A percentile compares a stretch with the other conserved stretches of the same genome.
Conservation (phyloP, 208 protist species). For the Trypanosoma caninum region DNA sequence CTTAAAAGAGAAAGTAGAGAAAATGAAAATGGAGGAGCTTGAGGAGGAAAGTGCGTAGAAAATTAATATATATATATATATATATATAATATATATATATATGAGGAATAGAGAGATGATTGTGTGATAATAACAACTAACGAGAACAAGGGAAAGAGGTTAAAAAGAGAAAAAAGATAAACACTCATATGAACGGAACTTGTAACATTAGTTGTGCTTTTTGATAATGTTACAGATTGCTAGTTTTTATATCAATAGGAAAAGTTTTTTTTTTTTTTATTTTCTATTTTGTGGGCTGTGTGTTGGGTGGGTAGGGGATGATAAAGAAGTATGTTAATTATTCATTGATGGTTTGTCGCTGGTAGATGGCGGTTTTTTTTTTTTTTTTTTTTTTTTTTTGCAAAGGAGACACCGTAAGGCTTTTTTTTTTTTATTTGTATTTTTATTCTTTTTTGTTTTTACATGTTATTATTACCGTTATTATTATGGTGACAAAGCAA, state of each 20-base stretch:
- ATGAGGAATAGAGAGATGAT: background rate
- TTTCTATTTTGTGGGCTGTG: background rate
- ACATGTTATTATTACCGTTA: no score
- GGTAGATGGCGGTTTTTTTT: background rate
- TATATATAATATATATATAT: constrained; percentile 12
- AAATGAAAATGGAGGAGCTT: constrained; percentile 29
- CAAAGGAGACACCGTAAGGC: background rate
- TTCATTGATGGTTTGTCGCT: no score
- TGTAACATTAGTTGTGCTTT: no score
- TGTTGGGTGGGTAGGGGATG: background rate
- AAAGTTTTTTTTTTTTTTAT: constrained; percentile 4
- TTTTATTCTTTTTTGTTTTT: background rate
- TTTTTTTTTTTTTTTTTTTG: constrained; percentile 7
- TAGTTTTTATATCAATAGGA: no score
- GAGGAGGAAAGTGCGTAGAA: constrained; percentile 16
- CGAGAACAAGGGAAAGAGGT: background rate
- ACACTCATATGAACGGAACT: no score
- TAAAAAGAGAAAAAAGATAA: no score
- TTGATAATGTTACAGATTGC: no score
- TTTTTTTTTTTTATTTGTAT: constrained; percentile 15
- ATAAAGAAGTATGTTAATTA: background rate
- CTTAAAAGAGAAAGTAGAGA: constrained; percentile 71
- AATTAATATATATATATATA: constrained; percentile 14
- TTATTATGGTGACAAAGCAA: no score
- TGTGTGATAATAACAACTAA: background rate